phyloP scores from a whole-genome alignment of 2,329 filamentous ascomycete species.

The Aspergillus pseudotamarii region DNA sequence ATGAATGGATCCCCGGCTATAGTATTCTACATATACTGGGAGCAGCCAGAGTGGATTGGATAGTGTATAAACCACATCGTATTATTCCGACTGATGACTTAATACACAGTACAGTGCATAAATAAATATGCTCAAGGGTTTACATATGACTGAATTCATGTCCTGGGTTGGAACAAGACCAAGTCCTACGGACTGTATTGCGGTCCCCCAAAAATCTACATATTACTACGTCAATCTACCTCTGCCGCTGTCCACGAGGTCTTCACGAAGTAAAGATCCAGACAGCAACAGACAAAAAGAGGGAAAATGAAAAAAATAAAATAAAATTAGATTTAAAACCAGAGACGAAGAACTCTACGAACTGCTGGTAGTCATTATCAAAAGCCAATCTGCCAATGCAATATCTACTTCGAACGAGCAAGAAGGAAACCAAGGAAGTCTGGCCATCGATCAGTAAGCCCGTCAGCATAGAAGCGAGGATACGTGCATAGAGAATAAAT shows the following conservation, averaged over 20 bases:
- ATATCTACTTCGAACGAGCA: background rate
- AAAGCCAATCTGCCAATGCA: background rate
- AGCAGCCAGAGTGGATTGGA: background rate
- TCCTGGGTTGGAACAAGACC: background rate
- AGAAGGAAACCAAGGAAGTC: background rate
- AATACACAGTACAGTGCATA: background rate
- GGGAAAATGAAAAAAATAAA: background rate
- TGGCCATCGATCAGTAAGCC: background rate
- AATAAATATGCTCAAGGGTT: background rate
- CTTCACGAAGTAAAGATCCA: background rate
- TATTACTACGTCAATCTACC: background rate
- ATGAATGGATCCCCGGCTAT: background rate
- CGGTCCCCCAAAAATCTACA: background rate
- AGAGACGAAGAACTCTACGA: background rate
- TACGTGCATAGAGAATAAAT: slow-evolving; percentile 1
- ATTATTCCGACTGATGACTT: background rate
- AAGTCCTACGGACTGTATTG: background rate
- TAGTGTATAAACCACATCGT: background rate
- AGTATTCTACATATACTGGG: background rate
- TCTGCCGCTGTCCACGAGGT: background rate
- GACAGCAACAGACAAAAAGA: background rate
- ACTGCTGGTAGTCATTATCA: background rate
- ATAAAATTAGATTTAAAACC: background rate
- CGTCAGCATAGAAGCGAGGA: slow-evolving; percentile 11
- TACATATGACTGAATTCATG: background rate